A percentile compares a stretch with the other conserved stretches of the same genome.
Conservation (phyloP, 257 asterid species). For the Nicotiana undulata region DNA sequence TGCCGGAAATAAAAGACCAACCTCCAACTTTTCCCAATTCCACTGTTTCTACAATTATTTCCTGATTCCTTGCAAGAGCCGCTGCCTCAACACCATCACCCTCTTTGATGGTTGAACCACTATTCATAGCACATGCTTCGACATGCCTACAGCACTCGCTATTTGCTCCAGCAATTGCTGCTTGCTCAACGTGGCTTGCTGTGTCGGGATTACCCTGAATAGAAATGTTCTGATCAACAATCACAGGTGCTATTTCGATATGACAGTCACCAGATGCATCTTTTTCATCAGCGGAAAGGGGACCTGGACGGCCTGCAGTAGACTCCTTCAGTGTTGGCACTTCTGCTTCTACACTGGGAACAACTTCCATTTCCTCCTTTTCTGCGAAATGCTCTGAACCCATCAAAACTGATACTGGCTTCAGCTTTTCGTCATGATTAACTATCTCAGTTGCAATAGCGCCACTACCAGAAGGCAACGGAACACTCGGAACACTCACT, state of each 20-base stretch:
- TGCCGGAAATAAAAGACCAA: background rate
- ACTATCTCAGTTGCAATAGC: constrained; percentile 8
- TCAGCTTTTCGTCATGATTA: constrained; percentile 6
- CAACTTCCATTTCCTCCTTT: constrained; percentile 1
- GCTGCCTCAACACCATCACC: constrained; percentile 27
- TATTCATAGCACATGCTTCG: constrained; percentile 14
- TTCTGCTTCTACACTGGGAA: background rate
- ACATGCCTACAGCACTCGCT: constrained; percentile 17
- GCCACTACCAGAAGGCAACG: constrained; percentile 2
- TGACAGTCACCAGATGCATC: constrained; percentile 5
- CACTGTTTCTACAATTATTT: constrained; percentile 14
- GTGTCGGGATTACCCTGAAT: constrained; percentile 25
- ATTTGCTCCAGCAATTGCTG: constrained; percentile 13
- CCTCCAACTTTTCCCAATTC: background rate
- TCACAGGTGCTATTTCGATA: constrained; percentile 21
- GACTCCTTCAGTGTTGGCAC: background rate
- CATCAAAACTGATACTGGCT: background rate
- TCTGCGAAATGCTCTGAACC: background rate
- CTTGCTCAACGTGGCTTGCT: constrained; percentile 21
- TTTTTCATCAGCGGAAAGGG: background rate
- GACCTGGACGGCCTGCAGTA: background rate
- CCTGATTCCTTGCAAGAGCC: constrained; percentile 24
- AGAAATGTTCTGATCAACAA: constrained; percentile 21
- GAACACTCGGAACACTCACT: background rate
- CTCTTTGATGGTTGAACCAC: constrained; percentile 23